These are phyloP conservation scores for Lippia alba DNA, from an alignment of 305 asterid genomes.

Conservation along the genomic window DNA sequence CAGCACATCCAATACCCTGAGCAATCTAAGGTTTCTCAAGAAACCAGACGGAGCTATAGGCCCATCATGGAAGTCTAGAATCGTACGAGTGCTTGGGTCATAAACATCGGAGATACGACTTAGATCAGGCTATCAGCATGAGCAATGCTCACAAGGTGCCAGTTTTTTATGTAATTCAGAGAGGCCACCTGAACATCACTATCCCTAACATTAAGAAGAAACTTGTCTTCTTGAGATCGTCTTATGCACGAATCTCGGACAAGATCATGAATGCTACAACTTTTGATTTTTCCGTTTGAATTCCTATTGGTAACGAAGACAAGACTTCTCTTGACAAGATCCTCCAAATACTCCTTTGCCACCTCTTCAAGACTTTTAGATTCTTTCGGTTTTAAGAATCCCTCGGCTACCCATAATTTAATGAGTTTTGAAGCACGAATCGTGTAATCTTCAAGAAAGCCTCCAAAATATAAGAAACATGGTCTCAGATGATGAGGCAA, in stretches of 20 bases:
- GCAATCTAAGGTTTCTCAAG: neutral
- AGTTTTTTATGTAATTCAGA: neutral
- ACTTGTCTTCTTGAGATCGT: neutral
- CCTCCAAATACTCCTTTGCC: neutral
- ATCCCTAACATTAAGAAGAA: neutral
- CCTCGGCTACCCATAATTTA: neutral
- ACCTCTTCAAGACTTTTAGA: neutral
- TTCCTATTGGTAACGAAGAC: neutral
- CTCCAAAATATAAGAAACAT: neutral
- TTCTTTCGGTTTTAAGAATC: neutral
- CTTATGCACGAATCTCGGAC: neutral
- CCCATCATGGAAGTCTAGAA: neutral
- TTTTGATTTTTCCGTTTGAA: neutral
- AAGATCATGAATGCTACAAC: neutral
- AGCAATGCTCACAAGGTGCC: neutral
- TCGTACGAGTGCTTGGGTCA: neutral
- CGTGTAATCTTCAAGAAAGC: neutral
- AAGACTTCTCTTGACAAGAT: neutral
- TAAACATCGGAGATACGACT: neutral
- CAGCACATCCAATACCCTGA: neutral
- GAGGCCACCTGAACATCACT: too few relatives aligned
- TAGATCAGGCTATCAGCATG: neutral
- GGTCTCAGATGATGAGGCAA: neutral
- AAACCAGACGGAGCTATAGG: neutral
- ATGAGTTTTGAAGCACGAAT: neutral